Evolutionary conservation across 2,329 filamentous ascomycete genomes (phyloP), one percentile per base, ranked within the genome.

Genomic region (Diplodia scrobiculata): DNA sequence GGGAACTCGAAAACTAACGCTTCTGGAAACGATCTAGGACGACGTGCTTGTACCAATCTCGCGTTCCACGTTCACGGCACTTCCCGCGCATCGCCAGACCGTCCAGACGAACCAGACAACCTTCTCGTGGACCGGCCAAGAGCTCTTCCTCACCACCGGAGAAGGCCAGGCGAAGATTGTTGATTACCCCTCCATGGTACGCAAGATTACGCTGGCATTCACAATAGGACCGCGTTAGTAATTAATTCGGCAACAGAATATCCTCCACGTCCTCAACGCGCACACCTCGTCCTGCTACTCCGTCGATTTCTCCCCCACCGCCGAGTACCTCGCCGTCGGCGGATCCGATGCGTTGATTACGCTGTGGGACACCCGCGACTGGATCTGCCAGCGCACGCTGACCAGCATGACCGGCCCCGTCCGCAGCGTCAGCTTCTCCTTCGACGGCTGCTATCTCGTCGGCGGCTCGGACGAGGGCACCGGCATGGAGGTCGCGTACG

Each of bases 361-460:
- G 5, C 80, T 94, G 2, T 94, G 90, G 88, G 90, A 93, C 72
- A 92, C 90, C 3, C 83, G 84, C 48, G 87, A 91, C 70, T 92
- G 90, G 89, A 86, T 91, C 66, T 92, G 90, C 73, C 84, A 88
- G 72, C 84, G 88, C 68, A 91, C 89, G 0, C 81, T 92, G 50
- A 87, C 87, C 41, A 83, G 85, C 71, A 89, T 91, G 80, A 83
- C 84, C 10, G 89, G 89, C 1, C 86, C 89, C 2, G 87, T 93
- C 32, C 84, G 86, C 72, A 90, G 86, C 73, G 82, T 93, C 66
- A 88, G 89, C 73, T 94, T 93, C 74, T 90, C 86, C 17, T 93
- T 90, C 76, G 90, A 93, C 71, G 90, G 91, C 0, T 88, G 86
- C 72, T 94, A 88, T 73, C 79, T 93, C 27, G 86, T 89, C 1